These are phyloP conservation scores for Trypanosoma avium DNA, from an alignment of 208 protist species.

Conservation along the genomic window DNA sequence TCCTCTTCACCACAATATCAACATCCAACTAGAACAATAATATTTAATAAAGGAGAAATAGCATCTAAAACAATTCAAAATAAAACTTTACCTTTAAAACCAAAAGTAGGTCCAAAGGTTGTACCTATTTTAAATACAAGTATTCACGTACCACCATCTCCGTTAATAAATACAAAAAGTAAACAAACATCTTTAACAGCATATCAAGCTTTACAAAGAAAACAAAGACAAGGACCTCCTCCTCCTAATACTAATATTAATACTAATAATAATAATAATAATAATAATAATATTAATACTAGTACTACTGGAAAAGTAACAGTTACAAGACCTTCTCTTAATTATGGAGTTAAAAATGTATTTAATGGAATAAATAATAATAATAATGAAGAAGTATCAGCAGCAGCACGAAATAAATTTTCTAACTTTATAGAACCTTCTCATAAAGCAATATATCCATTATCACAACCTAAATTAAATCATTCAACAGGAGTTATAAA, in stretches of 20 bases:
- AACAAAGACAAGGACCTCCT: slow-evolving; percentile 1
- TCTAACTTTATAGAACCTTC: background rate
- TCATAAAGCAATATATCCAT: background rate
- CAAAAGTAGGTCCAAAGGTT: background rate
- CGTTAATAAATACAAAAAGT: background rate
- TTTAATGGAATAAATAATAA: too few species aligned
- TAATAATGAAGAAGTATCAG: too few species aligned
- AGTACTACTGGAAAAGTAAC: background rate
- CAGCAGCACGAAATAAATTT: background rate
- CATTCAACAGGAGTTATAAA: background rate
- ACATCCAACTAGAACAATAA: too few species aligned
- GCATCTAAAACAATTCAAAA: background rate
- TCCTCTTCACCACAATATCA: too few species aligned
- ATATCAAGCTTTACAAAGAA: slow-evolving; percentile 2
- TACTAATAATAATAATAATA: too few species aligned
- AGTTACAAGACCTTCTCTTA: background rate
- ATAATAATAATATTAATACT: too few species aligned
- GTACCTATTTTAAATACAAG: background rate
- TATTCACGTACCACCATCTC: background rate
- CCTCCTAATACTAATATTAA: too few species aligned
- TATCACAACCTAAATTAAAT: background rate
- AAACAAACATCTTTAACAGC: background rate
- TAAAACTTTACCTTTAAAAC: background rate
- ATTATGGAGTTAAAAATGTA: background rate
- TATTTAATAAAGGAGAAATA: background rate